Conservation (phyloP, 225 moss, liverwort and hornwort genomes). For the Takakia lepidozioides region DNA sequence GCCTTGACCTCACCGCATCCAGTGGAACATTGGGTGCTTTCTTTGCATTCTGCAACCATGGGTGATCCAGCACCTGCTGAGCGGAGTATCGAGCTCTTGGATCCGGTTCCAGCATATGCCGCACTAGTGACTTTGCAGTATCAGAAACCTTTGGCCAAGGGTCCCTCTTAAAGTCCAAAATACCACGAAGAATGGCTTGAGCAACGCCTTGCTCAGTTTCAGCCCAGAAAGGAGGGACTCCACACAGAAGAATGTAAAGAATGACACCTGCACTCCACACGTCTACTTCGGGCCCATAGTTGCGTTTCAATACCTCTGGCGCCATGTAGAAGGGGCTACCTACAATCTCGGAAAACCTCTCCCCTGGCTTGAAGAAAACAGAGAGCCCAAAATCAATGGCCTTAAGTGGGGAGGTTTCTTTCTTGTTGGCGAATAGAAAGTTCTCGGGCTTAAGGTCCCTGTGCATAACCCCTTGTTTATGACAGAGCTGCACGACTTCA, state of each 20-base stretch:
- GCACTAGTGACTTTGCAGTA: conserved; percentile 18
- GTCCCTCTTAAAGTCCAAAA: conserved; percentile 16
- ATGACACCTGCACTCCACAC: no score
- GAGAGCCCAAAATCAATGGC: conserved; percentile 41
- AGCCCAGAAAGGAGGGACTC: conserved; percentile 35
- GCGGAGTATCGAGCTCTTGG: conserved; percentile 18
- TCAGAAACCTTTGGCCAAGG: conserved; percentile 25
- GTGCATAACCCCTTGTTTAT: conserved; percentile 21
- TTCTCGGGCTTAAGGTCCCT: conserved; percentile 47
- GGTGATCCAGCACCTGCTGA: conserved; percentile 17
- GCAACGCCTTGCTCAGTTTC: conserved; percentile 26
- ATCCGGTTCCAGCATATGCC: conserved; percentile 24
- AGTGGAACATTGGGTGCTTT: no score
- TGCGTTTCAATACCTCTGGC: conserved; percentile 22
- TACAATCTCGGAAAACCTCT: conserved; percentile 26
- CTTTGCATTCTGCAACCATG: neutral
- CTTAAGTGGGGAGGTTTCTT: conserved; percentile 23
- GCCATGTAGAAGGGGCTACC: conserved; percentile 42
- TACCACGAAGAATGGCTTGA: conserved; percentile 14
- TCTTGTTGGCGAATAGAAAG: conserved; percentile 23
- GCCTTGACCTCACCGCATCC: no score
- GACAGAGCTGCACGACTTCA: conserved; percentile 29
- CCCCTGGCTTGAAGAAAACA: conserved; percentile 17
- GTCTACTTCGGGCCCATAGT: conserved; percentile 36
- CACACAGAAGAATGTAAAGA: conserved; percentile 28